Evolutionary conservation across 805 yeast species (phyloP).

Genomic region (Saturnispora besseyi): DNA sequence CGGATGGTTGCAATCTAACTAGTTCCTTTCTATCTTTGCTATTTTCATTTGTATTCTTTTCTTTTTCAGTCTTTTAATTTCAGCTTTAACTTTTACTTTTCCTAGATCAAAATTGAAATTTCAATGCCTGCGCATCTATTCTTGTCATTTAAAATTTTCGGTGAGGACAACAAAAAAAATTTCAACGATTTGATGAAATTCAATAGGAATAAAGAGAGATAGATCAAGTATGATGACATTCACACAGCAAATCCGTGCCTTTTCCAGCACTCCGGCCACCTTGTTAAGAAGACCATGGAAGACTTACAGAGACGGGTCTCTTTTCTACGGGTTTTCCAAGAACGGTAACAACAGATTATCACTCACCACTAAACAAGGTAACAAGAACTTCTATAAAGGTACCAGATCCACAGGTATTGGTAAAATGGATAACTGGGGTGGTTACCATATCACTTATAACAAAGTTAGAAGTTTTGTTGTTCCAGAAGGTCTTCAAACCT

Average conservation of each 20-base stretch:
- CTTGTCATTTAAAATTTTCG: neutral
- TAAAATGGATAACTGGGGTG: constrained; percentile 42
- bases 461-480: constrained; percentile 87
- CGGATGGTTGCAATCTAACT: constrained; percentile 7
- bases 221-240: neutral
- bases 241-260: constrained; percentile 3
- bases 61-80: neutral
- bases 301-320: constrained; percentile 69
- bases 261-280: constrained; percentile 16
- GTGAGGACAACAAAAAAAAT: neutral
- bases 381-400: constrained; percentile 91
- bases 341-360: constrained; percentile 78
- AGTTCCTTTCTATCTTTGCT: neutral
- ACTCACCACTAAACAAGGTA: constrained; percentile 87
- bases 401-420: constrained; percentile 95
- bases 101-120: too few species aligned
- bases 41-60: neutral
- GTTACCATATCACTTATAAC: constrained; percentile 73
- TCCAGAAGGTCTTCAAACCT: constrained; percentile 39
- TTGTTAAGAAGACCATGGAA: constrained; percentile 83
- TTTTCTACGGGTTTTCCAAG: constrained; percentile 73
- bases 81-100: neutral
- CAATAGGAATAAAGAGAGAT: too few species aligned
- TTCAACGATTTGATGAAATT: neutral
- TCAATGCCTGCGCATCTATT: neutral